Evolutionary conservation across 495 filamentous ascomycete genomes (phyloP).

Genomic region (Xylaria longipes): DNA sequence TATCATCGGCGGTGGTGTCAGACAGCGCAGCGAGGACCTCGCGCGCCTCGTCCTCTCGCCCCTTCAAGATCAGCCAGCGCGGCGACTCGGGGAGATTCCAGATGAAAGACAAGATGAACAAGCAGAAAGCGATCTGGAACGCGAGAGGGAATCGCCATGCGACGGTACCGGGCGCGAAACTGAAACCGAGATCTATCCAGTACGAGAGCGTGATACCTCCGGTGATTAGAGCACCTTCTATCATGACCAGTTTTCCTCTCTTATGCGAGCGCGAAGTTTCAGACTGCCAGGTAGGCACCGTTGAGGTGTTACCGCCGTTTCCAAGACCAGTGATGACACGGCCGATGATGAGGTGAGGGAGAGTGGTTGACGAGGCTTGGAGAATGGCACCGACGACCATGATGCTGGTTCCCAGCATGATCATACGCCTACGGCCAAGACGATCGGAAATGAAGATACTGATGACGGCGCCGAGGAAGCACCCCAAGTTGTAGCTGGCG

Average conservation of each 20-base stretch:
- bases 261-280: conserved; percentile 77
- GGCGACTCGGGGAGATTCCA: conserved; percentile 75
- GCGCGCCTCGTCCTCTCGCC: conserved; percentile 68
- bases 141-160: conserved; percentile 79
- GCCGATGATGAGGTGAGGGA: conserved; percentile 70
- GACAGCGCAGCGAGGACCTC: conserved; percentile 67
- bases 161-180: conserved; percentile 67
- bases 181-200: conserved; percentile 77
- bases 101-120: conserved; percentile 65
- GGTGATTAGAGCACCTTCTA: conserved; percentile 75
- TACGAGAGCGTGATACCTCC: conserved; percentile 75
- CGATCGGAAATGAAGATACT: conserved; percentile 75
- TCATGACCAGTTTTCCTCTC: conserved; percentile 80
- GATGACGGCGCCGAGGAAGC: conserved; percentile 72
- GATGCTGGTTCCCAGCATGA: conserved; percentile 72
- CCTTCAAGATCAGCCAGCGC: conserved; percentile 75
- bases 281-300: conserved; percentile 79
- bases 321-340: conserved; percentile 73
- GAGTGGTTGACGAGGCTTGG: conserved; percentile 63
- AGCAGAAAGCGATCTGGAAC: conserved; percentile 72
- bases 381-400: conserved; percentile 73
- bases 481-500: conserved; percentile 76
- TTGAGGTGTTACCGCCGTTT: conserved; percentile 65
- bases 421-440: conserved; percentile 72
- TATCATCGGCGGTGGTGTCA: conserved; percentile 58